These are phyloP conservation scores for Cyphellophora attinorum DNA, from an alignment of 2,329 filamentous ascomycete genomes.

Conservation along the genomic window DNA sequence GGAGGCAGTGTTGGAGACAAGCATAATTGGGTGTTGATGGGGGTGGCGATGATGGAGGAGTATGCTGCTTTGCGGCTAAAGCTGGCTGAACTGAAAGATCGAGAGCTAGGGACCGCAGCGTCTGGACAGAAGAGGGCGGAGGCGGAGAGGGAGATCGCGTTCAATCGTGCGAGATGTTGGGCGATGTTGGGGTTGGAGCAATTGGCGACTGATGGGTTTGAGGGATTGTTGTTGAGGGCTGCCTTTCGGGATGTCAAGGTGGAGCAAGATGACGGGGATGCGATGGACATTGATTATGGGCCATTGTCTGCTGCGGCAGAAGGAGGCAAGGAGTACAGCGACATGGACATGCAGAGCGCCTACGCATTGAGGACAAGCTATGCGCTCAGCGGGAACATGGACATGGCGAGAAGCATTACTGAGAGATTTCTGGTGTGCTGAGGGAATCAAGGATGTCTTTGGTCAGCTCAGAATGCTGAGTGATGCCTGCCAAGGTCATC, in stretches of 20 bases:
- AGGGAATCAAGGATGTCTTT: too few species aligned
- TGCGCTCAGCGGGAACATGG: conserved; percentile 53
- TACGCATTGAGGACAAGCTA: conserved; percentile 62
- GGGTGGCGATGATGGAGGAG: conserved; percentile 66
- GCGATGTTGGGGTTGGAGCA: conserved; percentile 65
- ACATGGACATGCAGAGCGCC: conserved; percentile 60
- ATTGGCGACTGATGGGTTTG: conserved; percentile 65
- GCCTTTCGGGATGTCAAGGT: conserved; percentile 29
- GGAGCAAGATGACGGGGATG: conserved; percentile 28
- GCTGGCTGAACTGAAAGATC: conserved; percentile 8
- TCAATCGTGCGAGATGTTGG: conserved; percentile 68
- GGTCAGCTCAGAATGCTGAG: too few species aligned
- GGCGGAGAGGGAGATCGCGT: conserved; percentile 55
- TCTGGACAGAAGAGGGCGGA: conserved; percentile 2
- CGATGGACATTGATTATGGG: conserved; percentile 25
- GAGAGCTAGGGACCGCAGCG: conserved; percentile 7
- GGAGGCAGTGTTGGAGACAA: conserved; percentile 54
- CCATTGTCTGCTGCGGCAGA: too few species aligned
- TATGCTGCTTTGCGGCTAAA: conserved; percentile 56
- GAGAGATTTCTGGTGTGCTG: conserved; percentile 48
- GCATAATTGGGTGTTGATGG: conserved; percentile 79
- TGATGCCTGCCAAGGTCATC: too few species aligned
- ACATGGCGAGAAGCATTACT: conserved; percentile 51
- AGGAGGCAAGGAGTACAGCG: conserved; percentile 30
- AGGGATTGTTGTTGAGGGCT: conserved; percentile 41